phyloP scores from a whole-genome alignment of 768 basidiomycete genomes.

The Lactarius vividus region DNA sequence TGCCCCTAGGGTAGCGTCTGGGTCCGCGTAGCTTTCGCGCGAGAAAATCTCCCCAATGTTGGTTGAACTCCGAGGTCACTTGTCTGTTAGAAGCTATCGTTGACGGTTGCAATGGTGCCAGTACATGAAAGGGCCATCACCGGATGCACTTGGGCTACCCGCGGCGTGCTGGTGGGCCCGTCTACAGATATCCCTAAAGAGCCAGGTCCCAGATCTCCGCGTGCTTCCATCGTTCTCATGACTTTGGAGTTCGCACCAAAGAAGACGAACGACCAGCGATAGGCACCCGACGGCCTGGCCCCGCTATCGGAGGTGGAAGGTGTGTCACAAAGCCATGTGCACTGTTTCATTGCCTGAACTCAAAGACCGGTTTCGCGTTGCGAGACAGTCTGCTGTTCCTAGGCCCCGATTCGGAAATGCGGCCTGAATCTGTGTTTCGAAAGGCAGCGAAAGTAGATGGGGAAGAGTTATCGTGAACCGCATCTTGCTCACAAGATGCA shows the following conservation, averaged over 20 bases:
- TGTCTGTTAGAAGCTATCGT: not conserved
- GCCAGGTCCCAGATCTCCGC: not conserved
- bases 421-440: constrained; percentile 6
- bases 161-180: not conserved
- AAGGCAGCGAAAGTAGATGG: not conserved
- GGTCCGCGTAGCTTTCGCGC: no score
- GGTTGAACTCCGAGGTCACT: no score
- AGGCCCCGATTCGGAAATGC: not conserved
- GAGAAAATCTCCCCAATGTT: not conserved
- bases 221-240: not conserved
- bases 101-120: not conserved
- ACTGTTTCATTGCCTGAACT: not conserved
- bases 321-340: not conserved
- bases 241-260: not conserved
- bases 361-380: not conserved
- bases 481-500: not conserved
- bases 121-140: not conserved
- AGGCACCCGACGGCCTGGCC: not conserved
- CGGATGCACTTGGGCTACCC: not conserved
- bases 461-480: not conserved
- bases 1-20: no score
- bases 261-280: not conserved
- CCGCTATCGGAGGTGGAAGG: not conserved
- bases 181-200: not conserved
- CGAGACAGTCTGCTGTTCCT: not conserved